Evolutionary conservation across 106 monocot species (phyloP).

Genomic region (Dioscorea zingiberensis): DNA sequence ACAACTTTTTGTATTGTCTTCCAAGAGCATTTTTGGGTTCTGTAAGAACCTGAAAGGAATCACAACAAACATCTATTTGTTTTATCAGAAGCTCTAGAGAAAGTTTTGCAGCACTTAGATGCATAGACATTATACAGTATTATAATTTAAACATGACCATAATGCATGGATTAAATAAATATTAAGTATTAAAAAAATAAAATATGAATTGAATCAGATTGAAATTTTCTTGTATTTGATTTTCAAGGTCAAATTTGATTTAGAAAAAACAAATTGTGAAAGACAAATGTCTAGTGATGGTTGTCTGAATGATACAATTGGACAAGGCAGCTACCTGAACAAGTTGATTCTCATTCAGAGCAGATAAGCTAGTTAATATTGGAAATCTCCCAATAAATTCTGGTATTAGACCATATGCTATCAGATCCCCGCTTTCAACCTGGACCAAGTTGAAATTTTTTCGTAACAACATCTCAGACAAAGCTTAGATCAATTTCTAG

Average conservation of each 20-base stretch:
- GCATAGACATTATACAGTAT: no score
- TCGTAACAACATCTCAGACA: background rate
- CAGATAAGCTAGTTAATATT: constrained; percentile 52
- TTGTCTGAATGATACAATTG: no score
- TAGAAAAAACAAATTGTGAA: no score
- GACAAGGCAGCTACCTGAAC: constrained; percentile 40
- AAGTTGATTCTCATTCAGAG: constrained; percentile 65
- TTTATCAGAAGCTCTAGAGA: background rate
- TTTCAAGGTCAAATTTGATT: no score
- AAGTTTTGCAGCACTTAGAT: background rate
- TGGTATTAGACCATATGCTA: constrained; percentile 85
- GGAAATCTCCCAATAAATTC: constrained; percentile 88
- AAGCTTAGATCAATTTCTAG: no score
- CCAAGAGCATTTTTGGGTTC: constrained; percentile 81
- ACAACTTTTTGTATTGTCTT: constrained; percentile 78
- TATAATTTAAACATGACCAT: no score
- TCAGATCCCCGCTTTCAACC: constrained; percentile 79
- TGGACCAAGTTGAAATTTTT: constrained; percentile 4
- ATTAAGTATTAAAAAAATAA: no score
- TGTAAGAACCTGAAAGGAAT: constrained; percentile 53
- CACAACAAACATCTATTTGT: no score
- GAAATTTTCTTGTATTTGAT: no score
- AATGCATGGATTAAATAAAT: no score
- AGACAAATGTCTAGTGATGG: no score
- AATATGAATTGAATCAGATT: no score